phyloP scores from a whole-genome alignment of 129 eudicot genomes.

The Daucus carota region DH1_v3.0 NC_030385.2:14335501-14336000 shows the following conservation, averaged over 20 bases:
- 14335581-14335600: constrained; percentile 69
- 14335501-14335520: constrained; percentile 74
- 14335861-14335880: constrained; percentile 51
- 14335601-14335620: constrained; percentile 95
- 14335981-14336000: constrained; percentile 74
- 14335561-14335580: constrained; percentile 67
- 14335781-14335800: constrained; percentile 67
- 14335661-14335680: constrained; percentile 92
- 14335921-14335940: constrained; percentile 54
- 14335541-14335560: constrained; percentile 85
- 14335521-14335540: constrained; percentile 80
- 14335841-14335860: constrained; percentile 54
- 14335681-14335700: constrained; percentile 74
- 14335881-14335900: constrained; percentile 41
- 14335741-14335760: constrained; percentile 80
- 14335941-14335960: constrained; percentile 68
- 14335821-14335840: constrained; percentile 57
- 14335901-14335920: constrained; percentile 40
- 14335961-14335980: constrained; percentile 58
- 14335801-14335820: constrained; percentile 58
- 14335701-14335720: constrained; percentile 63
- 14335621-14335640: constrained; percentile 54
- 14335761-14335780: constrained; percentile 70
- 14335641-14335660: constrained; percentile 81
- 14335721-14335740: constrained; percentile 88